Conservation (phyloP, 306 rosid genomes). For the Malus fusca region DNA sequence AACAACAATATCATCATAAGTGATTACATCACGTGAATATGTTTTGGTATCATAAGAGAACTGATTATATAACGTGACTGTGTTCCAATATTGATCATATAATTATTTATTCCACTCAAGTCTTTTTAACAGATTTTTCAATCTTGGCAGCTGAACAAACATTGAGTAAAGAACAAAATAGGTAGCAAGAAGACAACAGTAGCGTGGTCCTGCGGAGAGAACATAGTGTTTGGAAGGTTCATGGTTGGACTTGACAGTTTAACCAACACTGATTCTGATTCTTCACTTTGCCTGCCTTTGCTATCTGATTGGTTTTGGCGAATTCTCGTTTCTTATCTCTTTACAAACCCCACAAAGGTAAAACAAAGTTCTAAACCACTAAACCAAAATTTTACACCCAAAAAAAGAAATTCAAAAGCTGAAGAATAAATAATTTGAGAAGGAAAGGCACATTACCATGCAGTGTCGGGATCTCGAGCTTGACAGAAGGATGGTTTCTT, state of each 20-base stretch:
- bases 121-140: too few relatives aligned
- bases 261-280: constrained; percentile 6
- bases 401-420: not conserved
- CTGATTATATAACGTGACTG: too few relatives aligned
- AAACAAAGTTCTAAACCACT: not conserved
- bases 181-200: not conserved
- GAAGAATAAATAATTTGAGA: not conserved
- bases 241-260: constrained; percentile 5
- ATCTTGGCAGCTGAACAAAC: too few relatives aligned
- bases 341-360: too few relatives aligned
- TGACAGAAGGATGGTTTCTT: constrained; percentile 60
- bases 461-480: constrained; percentile 65
- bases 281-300: constrained; percentile 31
- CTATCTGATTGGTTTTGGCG: constrained; percentile 50
- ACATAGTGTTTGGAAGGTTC: too few relatives aligned
- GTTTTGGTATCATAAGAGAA: too few relatives aligned
- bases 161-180: constrained; percentile 23
- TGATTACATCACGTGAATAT: too few relatives aligned
- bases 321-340: not conserved
- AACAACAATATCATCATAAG: too few relatives aligned
- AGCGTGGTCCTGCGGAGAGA: not conserved
- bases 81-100: too few relatives aligned
- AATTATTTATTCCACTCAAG: too few relatives aligned
- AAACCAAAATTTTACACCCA: not conserved
- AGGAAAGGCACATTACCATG: constrained; percentile 48